Percentiles rank a stretch among this genome's conserved stretches.
Evolutionary conservation across 2,329 filamentous ascomycete species (phyloP).

Genomic region (Ascochyta fabae): DNA sequence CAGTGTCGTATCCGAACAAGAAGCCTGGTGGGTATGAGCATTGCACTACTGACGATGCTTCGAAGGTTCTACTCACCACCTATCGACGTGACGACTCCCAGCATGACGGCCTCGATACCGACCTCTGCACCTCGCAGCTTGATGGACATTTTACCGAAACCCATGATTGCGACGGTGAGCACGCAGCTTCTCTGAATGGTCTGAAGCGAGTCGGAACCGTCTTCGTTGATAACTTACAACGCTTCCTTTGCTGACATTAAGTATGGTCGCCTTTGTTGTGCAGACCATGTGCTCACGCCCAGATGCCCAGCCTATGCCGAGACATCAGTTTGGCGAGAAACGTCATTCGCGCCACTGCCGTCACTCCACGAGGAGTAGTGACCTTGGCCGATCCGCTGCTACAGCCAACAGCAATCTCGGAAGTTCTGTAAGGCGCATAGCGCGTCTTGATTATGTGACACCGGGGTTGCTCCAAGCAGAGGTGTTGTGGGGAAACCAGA

Average conservation of each 20-base stretch:
- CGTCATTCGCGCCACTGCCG: slow-evolving; percentile 34
- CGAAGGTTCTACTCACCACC: slow-evolving; percentile 51
- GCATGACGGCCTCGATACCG: slow-evolving; percentile 55
- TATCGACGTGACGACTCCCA: slow-evolving; percentile 62
- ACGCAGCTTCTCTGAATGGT: not conserved
- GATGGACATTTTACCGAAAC: slow-evolving; percentile 37
- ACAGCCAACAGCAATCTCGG: slow-evolving; percentile 27
- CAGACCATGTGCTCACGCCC: slow-evolving; percentile 32
- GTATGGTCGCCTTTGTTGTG: slow-evolving; percentile 22
- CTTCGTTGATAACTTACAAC: slow-evolving; percentile 1
- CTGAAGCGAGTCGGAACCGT: not conserved
- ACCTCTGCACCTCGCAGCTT: slow-evolving; percentile 41
- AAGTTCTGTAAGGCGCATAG: slow-evolving; percentile 22
- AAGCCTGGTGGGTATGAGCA: slow-evolving; percentile 42
- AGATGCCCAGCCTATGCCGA: slow-evolving; percentile 28
- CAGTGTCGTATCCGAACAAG: slow-evolving; percentile 68
- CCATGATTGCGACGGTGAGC: slow-evolving; percentile 26
- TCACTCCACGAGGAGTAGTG: slow-evolving; percentile 18
- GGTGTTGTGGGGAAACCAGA: slow-evolving; percentile 28
- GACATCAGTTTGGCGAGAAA: slow-evolving; percentile 21
- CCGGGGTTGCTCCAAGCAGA: slow-evolving; percentile 23
- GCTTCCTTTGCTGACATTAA: slow-evolving; percentile 21
- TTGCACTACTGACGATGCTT: not conserved
- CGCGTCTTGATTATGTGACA: slow-evolving; percentile 27
- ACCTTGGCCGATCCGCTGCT: slow-evolving; percentile 24